Evolutionary conservation across 2,329 filamentous ascomycete species (phyloP), one percentile per base, ranked within the genome.

Genomic region (Mariannaea elegans): DNA sequence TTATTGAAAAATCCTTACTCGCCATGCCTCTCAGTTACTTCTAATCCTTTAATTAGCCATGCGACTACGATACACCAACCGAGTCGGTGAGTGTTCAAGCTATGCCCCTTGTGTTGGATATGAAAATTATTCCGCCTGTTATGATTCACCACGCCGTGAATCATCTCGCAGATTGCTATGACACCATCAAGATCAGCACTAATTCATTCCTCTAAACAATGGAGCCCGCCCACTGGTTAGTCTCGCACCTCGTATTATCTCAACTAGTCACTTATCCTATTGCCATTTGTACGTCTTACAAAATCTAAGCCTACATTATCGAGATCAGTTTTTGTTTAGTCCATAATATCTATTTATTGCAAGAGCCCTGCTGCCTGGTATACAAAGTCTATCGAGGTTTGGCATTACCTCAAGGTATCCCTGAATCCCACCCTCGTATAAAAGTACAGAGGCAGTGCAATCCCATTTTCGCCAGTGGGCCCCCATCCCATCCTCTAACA

Each of bases 381-480:
- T 67, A 65, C 62, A 67, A 67, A 45, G 53, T 69, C 66, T 69
- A 67, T 64, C 55, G 45, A 46, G 21, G 55, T 32, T 53, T 39
- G 39, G 32, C 57, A 42, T 56, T 47, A 41, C 47, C 46, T 38
- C 52, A 47, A 44, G 56, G 46, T 39, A 57, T 60, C 46, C 34
- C 29, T 51, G 38, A 29, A 48, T 57, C 34, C 19, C 48, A 50
- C 23, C 52, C 49, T 46, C 48, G 41, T 34, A 55, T 57, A 67
- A 56, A 52, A 52, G 34, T 61, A 66, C 51, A 59, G 56, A 53
- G 53, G 62, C 55, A 44, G 53, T 56, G 50, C 56, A 49, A 36
- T 36, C 41, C 44, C 44, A 31, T 53, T 50, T 44, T 52, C 46
- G 34, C 42, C 31, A 57, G 29, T 29, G 41, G 32, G 60, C 27